Conservation (phyloP, 768 basidiomycete species). For the Multifurca ochricompacta region DNA sequence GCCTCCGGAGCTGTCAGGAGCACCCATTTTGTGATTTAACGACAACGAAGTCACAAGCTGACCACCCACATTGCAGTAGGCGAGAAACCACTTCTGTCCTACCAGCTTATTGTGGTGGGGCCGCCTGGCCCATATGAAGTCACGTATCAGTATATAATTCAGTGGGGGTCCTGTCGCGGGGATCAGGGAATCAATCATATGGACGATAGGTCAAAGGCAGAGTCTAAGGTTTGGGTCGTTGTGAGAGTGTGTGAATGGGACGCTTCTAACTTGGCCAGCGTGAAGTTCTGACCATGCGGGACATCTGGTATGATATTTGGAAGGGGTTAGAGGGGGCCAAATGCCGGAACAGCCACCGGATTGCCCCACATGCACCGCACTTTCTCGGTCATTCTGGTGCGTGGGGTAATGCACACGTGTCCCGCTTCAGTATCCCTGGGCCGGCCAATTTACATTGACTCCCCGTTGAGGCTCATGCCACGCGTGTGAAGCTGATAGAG, state of each 20-base stretch:
- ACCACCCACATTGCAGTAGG: background rate
- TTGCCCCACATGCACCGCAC: background rate
- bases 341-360: slow-evolving; percentile 4
- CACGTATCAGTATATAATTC: background rate
- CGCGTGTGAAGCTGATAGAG: slow-evolving; percentile 6
- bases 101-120: background rate
- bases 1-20: background rate
- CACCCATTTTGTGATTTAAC: background rate
- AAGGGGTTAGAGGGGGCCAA: slow-evolving; percentile 1
- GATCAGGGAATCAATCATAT: background rate
- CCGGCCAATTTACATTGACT: background rate
- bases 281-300: background rate
- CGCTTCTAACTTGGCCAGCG: background rate
- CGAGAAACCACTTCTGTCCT: background rate
- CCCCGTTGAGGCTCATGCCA: background rate
- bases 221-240: background rate
- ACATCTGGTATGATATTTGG: background rate
- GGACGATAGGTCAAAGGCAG: background rate
- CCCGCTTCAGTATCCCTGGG: background rate
- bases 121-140: background rate
- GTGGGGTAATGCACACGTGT: slow-evolving; percentile 6
- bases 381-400: background rate
- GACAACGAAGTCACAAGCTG: background rate
- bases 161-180: background rate
- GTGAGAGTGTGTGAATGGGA: background rate